A percentile compares a stretch with the other conserved stretches of the same genome.
These are phyloP conservation scores for Telfairia occidentalis DNA, from an alignment of 331 rosid species.

Conservation along the genomic window DNA sequence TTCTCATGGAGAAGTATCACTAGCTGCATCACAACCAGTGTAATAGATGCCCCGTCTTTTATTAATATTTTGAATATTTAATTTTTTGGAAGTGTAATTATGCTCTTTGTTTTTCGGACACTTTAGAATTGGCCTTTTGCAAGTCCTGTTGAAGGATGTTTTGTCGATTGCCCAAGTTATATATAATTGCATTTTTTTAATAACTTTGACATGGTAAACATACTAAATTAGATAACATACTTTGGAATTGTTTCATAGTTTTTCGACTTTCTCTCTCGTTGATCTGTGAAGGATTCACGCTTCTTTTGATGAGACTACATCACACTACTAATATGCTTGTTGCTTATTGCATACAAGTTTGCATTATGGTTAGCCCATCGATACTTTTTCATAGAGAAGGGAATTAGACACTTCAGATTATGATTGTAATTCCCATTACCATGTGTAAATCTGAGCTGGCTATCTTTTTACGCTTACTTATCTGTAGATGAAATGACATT, in stretches of 20 bases:
- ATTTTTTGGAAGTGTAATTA: constrained; percentile 7
- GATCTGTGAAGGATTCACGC: background rate
- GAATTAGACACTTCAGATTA: background rate
- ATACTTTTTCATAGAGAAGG: background rate
- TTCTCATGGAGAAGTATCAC: constrained; percentile 90
- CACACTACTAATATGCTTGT: background rate
- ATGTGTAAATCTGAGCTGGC: background rate
- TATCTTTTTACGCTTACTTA: background rate
- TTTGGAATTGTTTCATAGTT: background rate
- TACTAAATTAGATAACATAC: background rate
- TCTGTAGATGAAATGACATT: constrained; percentile 5
- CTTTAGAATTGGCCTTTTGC: background rate
- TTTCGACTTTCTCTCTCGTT: background rate
- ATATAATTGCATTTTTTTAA: background rate
- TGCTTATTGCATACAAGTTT: background rate
- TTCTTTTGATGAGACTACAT: background rate
- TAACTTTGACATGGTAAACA: constrained; percentile 1
- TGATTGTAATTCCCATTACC: background rate
- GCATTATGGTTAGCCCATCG: background rate
- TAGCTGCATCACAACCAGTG: constrained; percentile 99
- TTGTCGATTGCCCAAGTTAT: background rate
- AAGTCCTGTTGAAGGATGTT: background rate
- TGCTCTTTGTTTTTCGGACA: background rate
- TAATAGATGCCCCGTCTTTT: constrained; percentile 85
- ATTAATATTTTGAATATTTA: constrained; percentile 12